These are phyloP conservation scores for Scedosporium minutisporum DNA, from an alignment of 2,329 filamentous ascomycete species.

Conservation along the genomic window DNA sequence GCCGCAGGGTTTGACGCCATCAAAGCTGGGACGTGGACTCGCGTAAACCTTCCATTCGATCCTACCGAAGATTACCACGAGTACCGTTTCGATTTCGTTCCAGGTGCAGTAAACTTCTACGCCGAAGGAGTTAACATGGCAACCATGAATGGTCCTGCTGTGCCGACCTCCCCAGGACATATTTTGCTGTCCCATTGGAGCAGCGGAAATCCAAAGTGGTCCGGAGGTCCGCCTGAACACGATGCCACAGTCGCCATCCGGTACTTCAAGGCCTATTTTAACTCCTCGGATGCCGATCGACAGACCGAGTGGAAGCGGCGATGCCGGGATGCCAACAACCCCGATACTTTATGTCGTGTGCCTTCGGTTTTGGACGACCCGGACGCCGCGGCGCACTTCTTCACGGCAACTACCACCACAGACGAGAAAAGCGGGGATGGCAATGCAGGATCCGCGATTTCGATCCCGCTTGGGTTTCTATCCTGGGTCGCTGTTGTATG, in stretches of 20 bases:
- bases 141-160: slow-evolving; percentile 42
- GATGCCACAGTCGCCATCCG: slow-evolving; percentile 56
- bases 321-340: slow-evolving; percentile 28
- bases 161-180: slow-evolving; percentile 54
- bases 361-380: no score
- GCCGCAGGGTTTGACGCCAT: slow-evolving; percentile 52
- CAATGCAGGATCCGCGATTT: no score
- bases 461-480: no score
- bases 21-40: slow-evolving; percentile 46
- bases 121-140: slow-evolving; percentile 51
- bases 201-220: slow-evolving; percentile 65
- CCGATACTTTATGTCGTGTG: no score
- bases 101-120: slow-evolving; percentile 55
- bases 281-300: slow-evolving; percentile 45
- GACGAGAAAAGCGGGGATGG: no score
- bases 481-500: no score
- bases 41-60: slow-evolving; percentile 53
- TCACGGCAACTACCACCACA: no score
- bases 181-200: slow-evolving; percentile 69
- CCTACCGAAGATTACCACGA: slow-evolving; percentile 61
- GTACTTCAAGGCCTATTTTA: slow-evolving; percentile 74
- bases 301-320: slow-evolving; percentile 25
- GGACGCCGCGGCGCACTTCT: no score
- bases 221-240: slow-evolving; percentile 53
- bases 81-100: slow-evolving; percentile 68